Conservation (phyloP, 2,329 filamentous ascomycete species). For the Fusarium gaditjirri region DNA sequence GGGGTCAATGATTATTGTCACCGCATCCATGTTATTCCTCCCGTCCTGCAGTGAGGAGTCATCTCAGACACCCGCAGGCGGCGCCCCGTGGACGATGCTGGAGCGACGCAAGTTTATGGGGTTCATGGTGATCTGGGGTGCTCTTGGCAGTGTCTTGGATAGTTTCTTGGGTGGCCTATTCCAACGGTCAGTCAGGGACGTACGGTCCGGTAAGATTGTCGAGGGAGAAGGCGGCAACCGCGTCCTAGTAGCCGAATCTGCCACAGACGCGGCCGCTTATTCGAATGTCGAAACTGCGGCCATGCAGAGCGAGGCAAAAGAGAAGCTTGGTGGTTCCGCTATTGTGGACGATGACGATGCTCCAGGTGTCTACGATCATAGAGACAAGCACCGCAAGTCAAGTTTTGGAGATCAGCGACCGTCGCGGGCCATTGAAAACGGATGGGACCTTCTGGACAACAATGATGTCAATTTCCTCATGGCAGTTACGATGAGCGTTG, state of each 20-base stretch:
- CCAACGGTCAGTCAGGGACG: slow-evolving; percentile 88
- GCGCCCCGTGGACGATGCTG: slow-evolving; percentile 59
- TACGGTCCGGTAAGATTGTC: slow-evolving; percentile 84
- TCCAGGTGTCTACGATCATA: slow-evolving; percentile 59
- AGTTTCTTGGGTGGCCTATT: slow-evolving; percentile 86
- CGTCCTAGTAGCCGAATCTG: slow-evolving; percentile 59
- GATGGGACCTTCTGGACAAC: slow-evolving; percentile 83
- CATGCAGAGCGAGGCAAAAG: slow-evolving; percentile 57
- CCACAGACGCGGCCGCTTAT: slow-evolving; percentile 40
- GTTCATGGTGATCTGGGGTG: slow-evolving; percentile 76
- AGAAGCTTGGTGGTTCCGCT: slow-evolving; percentile 48
- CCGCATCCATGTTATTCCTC: slow-evolving; percentile 71
- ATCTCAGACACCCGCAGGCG: slow-evolving; percentile 53
- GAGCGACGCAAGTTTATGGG: slow-evolving; percentile 61
- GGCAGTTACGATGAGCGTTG: slow-evolving; percentile 83
- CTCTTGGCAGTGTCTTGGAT: slow-evolving; percentile 84
- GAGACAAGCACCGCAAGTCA: slow-evolving; percentile 60
- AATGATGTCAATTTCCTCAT: slow-evolving; percentile 96
- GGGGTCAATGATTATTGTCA: slow-evolving; percentile 78
- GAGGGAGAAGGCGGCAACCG: slow-evolving; percentile 82
- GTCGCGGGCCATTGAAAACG: slow-evolving; percentile 73
- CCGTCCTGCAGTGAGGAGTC: slow-evolving; percentile 71
- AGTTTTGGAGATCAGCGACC: slow-evolving; percentile 67
- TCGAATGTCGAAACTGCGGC: slow-evolving; percentile 54
- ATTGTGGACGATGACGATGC: slow-evolving; percentile 51